Evolutionary conservation across 768 basidiomycete species (phyloP), one percentile per base, ranked within the genome.

Genomic region (Suillus weaverae): DNA sequence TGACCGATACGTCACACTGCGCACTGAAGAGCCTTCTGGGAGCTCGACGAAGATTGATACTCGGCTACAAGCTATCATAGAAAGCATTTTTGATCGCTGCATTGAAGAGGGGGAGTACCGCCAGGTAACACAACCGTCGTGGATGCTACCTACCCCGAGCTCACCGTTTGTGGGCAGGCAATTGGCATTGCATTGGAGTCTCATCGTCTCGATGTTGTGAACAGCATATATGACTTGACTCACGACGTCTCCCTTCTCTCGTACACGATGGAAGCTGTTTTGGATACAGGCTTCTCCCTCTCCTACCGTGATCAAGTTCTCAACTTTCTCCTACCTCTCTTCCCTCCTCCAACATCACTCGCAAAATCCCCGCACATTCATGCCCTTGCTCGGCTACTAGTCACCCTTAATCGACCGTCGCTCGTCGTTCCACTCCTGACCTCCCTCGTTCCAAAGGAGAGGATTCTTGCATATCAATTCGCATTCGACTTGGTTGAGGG

Each of bases 401-500:
- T 99, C 48, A 93, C 95, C 22, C 83, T 97, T 61, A 90, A 92
- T 73, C 89, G 89, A 64, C 85, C 91, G n/a, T 83, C 89, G 4
- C 81, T 95, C 60, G 92, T 94, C 1, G 83, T 92, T 8, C 83
- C 88, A 16, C 83, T 96, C 60, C 77, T 97, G 64, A 83, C 81
- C 2, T 89, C 89, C 3, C 83, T 97, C 10, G 83, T 95, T 16
- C 83, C 84, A 5, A 83, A 84, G 66, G 86, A 95, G 69, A 85
- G 85, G 46, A 80, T 95, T 13, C 80, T 97, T 32, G 95, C 95
- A 1, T 97, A 95, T 76, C 97, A 99, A 75, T 88, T 98, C 73
- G 95, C 92, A 0, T 99, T 99, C 73, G 97, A 99, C 77, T 80
- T 99, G 56, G 92, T 91, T 16, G 97, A 98, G 78, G 94, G 95